A percentile compares a stretch with the other conserved stretches of the same genome.
phyloP scores from a whole-genome alignment of 345 rosid species.

The Citrus cavaleriei region DNA sequence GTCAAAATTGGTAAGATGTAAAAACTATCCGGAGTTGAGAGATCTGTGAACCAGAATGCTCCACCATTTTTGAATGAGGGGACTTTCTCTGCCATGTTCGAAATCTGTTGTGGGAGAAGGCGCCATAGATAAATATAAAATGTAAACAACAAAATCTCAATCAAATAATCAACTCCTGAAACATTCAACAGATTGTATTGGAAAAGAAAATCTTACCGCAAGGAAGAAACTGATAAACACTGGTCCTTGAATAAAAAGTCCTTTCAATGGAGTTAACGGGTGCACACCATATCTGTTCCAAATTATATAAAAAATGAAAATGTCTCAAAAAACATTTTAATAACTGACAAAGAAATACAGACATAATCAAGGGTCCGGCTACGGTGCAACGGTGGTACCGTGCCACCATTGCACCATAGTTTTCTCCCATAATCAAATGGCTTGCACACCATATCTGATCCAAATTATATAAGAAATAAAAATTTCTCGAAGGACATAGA shows the following conservation, averaged over 20 bases:
- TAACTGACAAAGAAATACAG: background rate
- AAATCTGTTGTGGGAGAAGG: constrained; percentile 36
- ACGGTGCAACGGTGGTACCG: too few relatives aligned
- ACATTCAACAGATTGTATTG: background rate
- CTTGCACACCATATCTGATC: constrained; percentile 64
- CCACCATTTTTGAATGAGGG: constrained; percentile 86
- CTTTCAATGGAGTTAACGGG: constrained; percentile 82
- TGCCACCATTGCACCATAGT: too few relatives aligned
- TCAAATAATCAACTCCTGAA: background rate
- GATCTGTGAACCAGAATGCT: constrained; percentile 76
- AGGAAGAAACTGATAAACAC: constrained; percentile 72
- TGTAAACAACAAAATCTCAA: background rate
- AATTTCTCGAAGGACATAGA: background rate
- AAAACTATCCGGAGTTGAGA: constrained; percentile 65
- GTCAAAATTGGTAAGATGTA: constrained; percentile 72
- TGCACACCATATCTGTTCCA: constrained; percentile 65
- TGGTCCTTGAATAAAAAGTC: constrained; percentile 76
- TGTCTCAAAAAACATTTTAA: background rate
- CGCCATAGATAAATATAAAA: background rate
- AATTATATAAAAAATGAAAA: constrained; percentile 16
- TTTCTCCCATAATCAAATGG: too few relatives aligned
- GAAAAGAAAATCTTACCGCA: constrained; percentile 56
- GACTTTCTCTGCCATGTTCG: constrained; percentile 85
- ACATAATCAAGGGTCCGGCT: background rate
- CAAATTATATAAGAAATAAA: constrained; percentile 17